Evolutionary conservation across 441 rosid genomes (phyloP).

Genomic region (Isatis lusitanica): DNA sequence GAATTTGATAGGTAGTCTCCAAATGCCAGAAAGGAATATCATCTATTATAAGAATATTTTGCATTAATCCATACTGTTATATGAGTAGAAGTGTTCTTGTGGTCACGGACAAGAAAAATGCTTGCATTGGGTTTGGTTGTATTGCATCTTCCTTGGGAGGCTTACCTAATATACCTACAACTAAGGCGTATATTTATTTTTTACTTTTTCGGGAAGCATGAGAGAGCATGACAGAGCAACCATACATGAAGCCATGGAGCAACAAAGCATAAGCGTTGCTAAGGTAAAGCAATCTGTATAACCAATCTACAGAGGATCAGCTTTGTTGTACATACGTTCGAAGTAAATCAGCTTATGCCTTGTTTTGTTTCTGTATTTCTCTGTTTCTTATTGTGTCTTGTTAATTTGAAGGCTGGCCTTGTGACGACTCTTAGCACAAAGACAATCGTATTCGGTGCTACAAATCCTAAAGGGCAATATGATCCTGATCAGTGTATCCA

Average conservation of each 20-base stretch:
- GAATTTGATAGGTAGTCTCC: slow-evolving; percentile 78
- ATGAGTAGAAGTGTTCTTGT: not conserved
- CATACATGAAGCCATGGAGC: slow-evolving; percentile 99
- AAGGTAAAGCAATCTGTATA: slow-evolving; percentile 51
- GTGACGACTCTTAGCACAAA: slow-evolving; percentile 89
- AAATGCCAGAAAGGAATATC: not conserved
- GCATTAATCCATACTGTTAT: not conserved
- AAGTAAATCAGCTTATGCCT: not conserved
- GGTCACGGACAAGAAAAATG: not conserved
- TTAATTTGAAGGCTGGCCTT: slow-evolving; percentile 81
- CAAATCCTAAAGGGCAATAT: slow-evolving; percentile 98
- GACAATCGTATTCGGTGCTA: slow-evolving; percentile 92
- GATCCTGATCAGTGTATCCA: slow-evolving; percentile 93
- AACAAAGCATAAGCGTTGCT: slow-evolving; percentile 96
- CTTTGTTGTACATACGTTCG: not conserved
- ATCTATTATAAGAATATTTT: not conserved
- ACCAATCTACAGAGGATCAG: too few relatives aligned
- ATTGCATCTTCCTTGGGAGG: slow-evolving; percentile 1
- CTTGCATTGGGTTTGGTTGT: slow-evolving; percentile 1
- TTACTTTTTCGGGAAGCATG: slow-evolving; percentile 54
- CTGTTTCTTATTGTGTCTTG: not conserved
- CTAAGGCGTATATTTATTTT: not conserved
- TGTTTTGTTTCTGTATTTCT: not conserved
- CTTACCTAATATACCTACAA: not conserved
- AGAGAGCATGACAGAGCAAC: slow-evolving; percentile 97